Percentiles rank a stretch among this genome's conserved stretches.
phyloP scores from a whole-genome alignment of 139 green algal genomes.

The Ulvella scutata region DNA sequence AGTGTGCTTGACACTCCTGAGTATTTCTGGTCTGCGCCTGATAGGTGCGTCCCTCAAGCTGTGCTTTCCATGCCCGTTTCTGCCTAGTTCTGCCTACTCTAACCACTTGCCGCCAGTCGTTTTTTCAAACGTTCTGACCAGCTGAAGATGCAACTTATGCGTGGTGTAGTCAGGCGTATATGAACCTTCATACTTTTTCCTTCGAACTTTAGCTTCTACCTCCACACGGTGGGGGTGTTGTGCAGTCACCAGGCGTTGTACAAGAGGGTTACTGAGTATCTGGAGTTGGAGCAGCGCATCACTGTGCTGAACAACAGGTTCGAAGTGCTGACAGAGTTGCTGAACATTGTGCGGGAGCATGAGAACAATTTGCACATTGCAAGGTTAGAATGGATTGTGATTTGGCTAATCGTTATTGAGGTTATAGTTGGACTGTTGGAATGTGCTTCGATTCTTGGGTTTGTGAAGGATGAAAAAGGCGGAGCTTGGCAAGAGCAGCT shows the following conservation, averaged over 20 bases:
- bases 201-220: too few relatives aligned
- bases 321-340: slow-evolving; percentile 15
- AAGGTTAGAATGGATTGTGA: slow-evolving; percentile 42
- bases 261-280: slow-evolving; percentile 29
- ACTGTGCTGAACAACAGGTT: slow-evolving; percentile 37
- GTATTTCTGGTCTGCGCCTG: slow-evolving; percentile 45
- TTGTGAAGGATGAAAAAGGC: not conserved
- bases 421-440: not conserved
- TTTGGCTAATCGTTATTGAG: slow-evolving; percentile 42
- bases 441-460: not conserved
- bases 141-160: too few relatives aligned
- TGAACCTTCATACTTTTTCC: too few relatives aligned
- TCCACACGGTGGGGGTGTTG: too few relatives aligned
- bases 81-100: too few relatives aligned
- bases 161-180: too few relatives aligned
- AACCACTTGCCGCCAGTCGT: too few relatives aligned
- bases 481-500: too few relatives aligned
- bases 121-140: too few relatives aligned
- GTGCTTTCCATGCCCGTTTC: not conserved
- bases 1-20: slow-evolving; percentile 44
- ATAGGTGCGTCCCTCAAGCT: slow-evolving; percentile 15
- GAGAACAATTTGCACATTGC: slow-evolving; percentile 31
- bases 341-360: slow-evolving; percentile 21
- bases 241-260: slow-evolving; percentile 16
- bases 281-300: slow-evolving; percentile 35